Conservation (phyloP, 2,329 filamentous ascomycete species). For the Xylariales sp. region DNA sequence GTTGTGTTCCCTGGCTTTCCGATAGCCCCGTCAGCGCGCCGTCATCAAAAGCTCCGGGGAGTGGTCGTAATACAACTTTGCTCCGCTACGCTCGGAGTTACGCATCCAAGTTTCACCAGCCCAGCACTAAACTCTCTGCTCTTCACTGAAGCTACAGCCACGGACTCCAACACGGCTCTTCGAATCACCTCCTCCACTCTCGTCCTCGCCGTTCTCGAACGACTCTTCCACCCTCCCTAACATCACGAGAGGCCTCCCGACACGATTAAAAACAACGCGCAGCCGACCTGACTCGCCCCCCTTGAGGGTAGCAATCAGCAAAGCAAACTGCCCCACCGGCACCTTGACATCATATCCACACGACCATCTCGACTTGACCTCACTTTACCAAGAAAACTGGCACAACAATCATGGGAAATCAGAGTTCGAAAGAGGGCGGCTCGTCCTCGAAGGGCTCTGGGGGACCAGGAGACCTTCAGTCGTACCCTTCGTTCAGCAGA, state of each 20-base stretch:
- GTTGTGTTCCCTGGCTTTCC: slow-evolving; percentile 9
- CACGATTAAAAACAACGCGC: not conserved
- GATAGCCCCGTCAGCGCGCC: slow-evolving; percentile 21
- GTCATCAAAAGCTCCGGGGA: too few species aligned
- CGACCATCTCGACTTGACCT: slow-evolving; percentile 10
- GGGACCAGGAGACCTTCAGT: slow-evolving; percentile 53
- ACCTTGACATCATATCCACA: slow-evolving; percentile 19
- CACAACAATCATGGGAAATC: slow-evolving; percentile 65
- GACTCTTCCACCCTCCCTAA: slow-evolving; percentile 51
- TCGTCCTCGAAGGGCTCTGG: slow-evolving; percentile 46
- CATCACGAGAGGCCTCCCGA: slow-evolving; percentile 14
- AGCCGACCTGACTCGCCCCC: not conserved
- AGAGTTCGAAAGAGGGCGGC: slow-evolving; percentile 59
- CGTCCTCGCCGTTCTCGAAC: slow-evolving; percentile 45
- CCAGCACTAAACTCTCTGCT: slow-evolving; percentile 22
- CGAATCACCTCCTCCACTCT: slow-evolving; percentile 38
- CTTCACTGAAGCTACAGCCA: slow-evolving; percentile 33
- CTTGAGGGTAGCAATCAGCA: too few species aligned
- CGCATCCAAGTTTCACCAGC: slow-evolving; percentile 4
- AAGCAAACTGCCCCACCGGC: too few species aligned
- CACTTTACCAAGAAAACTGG: slow-evolving; percentile 5
- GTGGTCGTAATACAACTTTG: slow-evolving; percentile 10
- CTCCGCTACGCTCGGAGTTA: slow-evolving; percentile 7
- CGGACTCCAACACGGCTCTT: slow-evolving; percentile 44
- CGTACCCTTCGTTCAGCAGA: slow-evolving; percentile 87